phyloP scores from a whole-genome alignment of 2,329 filamentous ascomycete species.

The Colletotrichum liriopes region DNA sequence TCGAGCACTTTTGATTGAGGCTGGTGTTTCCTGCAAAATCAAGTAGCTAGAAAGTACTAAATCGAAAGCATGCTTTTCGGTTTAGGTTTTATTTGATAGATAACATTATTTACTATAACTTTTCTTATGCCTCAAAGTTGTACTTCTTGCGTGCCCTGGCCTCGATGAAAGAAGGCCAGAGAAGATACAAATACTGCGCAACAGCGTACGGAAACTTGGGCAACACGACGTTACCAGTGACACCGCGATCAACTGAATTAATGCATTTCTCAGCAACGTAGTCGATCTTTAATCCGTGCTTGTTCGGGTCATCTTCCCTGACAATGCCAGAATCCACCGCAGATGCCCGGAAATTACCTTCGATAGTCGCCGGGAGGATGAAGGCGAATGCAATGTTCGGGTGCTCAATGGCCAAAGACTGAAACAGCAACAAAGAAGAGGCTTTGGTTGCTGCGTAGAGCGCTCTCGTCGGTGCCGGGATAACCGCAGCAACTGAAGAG shows the following conservation, averaged over 20 bases:
- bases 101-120: too few species aligned
- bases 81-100: background rate
- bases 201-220: constrained; percentile 29
- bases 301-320: constrained; percentile 32
- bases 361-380: constrained; percentile 34
- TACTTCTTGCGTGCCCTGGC: constrained; percentile 34
- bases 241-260: constrained; percentile 10
- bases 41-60: background rate
- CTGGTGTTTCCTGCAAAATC: background rate
- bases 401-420: constrained; percentile 33
- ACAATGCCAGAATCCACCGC: constrained; percentile 29
- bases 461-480: constrained; percentile 30
- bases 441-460: constrained; percentile 35
- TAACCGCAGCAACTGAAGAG: constrained; percentile 34
- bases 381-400: constrained; percentile 30
- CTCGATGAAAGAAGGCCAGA: constrained; percentile 35
- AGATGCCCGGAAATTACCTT: constrained; percentile 35
- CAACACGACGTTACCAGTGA: constrained; percentile 24
- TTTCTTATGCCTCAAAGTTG: background rate
- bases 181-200: constrained; percentile 25
- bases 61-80: background rate
- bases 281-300: constrained; percentile 26
- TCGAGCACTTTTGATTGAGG: background rate
- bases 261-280: constrained; percentile 26
- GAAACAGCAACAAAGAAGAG: constrained; percentile 25